Conservation (phyloP, 1,284 basidiomycete genomes). For the Puccinia sorghi region DNA sequence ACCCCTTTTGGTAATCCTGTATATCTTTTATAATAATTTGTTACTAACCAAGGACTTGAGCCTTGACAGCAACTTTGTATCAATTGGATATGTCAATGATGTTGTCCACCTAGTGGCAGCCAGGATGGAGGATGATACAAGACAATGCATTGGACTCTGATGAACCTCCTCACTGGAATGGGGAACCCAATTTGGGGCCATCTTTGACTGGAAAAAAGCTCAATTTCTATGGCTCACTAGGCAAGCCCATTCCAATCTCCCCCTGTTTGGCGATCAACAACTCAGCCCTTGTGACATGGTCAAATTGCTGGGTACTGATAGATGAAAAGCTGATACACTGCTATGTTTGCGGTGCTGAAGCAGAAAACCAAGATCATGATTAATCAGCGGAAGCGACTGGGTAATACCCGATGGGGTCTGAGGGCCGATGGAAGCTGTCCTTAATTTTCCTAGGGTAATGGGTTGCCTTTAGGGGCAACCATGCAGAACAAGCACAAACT, state of each 20-base stretch:
- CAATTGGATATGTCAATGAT: constrained; percentile 19
- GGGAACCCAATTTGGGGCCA: background rate
- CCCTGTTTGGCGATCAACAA: background rate
- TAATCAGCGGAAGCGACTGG: background rate
- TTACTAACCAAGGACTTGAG: background rate
- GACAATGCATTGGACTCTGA: background rate
- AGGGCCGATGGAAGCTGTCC: background rate
- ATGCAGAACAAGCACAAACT: too few species aligned
- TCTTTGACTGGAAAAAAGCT: background rate
- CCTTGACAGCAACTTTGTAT: background rate
- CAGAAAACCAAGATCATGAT: background rate
- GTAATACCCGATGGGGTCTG: background rate
- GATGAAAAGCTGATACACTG: background rate
- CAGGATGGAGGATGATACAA: background rate
- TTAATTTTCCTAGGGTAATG: constrained; percentile 9
- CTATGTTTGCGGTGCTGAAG: background rate
- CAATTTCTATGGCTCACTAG: background rate
- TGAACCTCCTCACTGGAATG: background rate
- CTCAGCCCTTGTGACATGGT: background rate
- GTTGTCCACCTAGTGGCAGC: constrained; percentile 12
- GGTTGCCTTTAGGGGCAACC: background rate
- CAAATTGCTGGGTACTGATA: background rate
- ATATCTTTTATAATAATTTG: constrained; percentile 17
- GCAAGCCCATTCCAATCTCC: background rate
- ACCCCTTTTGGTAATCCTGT: constrained; percentile 11